Percentiles rank a stretch among this genome's conserved stretches.
Conservation (phyloP, 2,329 filamentous ascomycete species). For the Akanthomyces dipterigenus region DNA sequence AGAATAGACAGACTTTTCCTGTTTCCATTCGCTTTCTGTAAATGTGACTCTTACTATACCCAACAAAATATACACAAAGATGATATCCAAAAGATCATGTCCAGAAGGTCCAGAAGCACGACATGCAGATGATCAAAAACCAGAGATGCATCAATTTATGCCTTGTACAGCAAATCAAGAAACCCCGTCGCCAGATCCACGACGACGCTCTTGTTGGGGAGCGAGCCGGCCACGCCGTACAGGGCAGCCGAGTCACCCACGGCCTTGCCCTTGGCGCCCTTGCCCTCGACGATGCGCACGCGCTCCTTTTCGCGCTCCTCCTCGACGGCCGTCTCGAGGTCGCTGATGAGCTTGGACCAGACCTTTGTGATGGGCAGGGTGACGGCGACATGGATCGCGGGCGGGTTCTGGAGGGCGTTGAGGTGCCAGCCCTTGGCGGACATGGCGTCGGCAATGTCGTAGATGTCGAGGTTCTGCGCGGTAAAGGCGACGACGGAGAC, state of each 20-base stretch:
- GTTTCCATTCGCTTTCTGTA: not conserved
- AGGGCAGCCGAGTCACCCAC: constrained; percentile 78
- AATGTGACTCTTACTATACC: not conserved
- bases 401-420: constrained; percentile 85
- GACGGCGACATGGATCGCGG: constrained; percentile 89
- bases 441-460: constrained; percentile 91
- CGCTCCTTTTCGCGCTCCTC: constrained; percentile 77
- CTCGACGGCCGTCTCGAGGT: constrained; percentile 61
- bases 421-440: constrained; percentile 83
- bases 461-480: constrained; percentile 79
- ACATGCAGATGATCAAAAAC: not conserved
- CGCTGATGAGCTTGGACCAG: constrained; percentile 70
- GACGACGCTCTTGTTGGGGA: constrained; percentile 94
- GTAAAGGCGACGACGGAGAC: constrained; percentile 88
- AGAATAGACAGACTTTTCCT: not conserved
- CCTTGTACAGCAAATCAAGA: constrained; percentile 87
- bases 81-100: too few species aligned
- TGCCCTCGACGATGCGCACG: constrained; percentile 62
- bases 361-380: constrained; percentile 79
- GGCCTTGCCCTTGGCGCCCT: constrained; percentile 56
- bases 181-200: constrained; percentile 86
- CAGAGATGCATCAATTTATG: constrained; percentile 35
- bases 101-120: not conserved
- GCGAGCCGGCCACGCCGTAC: constrained; percentile 88
- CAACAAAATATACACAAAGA: not conserved